A percentile compares a stretch with the other conserved stretches of the same genome.
Evolutionary conservation across 257 asterid species (phyloP).

Genomic region (Lithospermum erythrorhizon): DNA sequence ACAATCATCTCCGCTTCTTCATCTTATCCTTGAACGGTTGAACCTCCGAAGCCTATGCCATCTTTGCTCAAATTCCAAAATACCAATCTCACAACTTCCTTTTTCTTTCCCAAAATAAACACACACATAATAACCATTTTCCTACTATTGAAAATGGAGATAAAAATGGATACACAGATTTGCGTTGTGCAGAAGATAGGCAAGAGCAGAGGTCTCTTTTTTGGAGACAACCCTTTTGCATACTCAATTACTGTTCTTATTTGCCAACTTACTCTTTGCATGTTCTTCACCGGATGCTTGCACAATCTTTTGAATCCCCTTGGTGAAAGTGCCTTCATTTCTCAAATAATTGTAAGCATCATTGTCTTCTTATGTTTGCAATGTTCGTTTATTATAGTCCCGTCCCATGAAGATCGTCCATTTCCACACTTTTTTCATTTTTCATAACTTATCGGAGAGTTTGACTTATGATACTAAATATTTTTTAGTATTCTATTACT

Average conservation of each 20-base stretch:
- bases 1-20: neutral
- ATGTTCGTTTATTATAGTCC: too few relatives aligned
- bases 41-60: neutral
- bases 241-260: neutral
- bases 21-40: neutral
- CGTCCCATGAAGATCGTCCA: too few relatives aligned
- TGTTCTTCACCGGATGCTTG: neutral
- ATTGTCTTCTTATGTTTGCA: neutral
- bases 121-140: neutral
- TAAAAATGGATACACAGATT: neutral
- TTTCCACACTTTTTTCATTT: too few relatives aligned
- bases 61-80: neutral
- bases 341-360: constrained; percentile 9
- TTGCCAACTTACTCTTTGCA: constrained; percentile 1
- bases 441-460: too few relatives aligned
- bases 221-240: constrained; percentile 1
- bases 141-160: too few relatives aligned
- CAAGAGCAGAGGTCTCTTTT: neutral
- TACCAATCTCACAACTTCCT: neutral
- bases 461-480: too few relatives aligned
- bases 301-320: constrained; percentile 5
- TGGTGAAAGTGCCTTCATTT: constrained; percentile 11
- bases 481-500: too few relatives aligned
- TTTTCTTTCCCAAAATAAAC: neutral
- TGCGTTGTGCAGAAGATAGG: neutral